Conservation (phyloP, 495 filamentous ascomycete species). For the Penicillium ochrochloron region DNA sequence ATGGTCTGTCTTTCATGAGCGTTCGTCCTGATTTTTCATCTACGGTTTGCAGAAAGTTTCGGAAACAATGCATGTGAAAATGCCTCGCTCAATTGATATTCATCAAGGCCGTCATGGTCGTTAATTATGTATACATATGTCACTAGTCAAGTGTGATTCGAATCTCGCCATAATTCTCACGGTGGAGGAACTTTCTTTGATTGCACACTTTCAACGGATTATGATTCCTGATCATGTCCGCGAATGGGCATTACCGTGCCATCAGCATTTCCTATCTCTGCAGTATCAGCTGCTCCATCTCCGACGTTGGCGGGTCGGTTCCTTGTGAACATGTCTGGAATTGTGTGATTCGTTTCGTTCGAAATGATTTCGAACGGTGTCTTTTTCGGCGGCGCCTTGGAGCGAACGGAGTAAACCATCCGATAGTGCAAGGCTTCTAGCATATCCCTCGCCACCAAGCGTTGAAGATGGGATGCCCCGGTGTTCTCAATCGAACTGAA, state of each 20-base stretch:
- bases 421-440: constrained; percentile 74
- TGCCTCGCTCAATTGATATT: constrained; percentile 16
- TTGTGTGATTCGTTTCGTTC: constrained; percentile 25
- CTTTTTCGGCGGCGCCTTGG: constrained; percentile 62
- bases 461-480: constrained; percentile 70
- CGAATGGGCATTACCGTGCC: constrained; percentile 26
- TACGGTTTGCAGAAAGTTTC: constrained; percentile 37
- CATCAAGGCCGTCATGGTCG: constrained; percentile 21
- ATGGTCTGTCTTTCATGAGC: constrained; percentile 32
- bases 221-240: constrained; percentile 11
- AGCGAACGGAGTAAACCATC: constrained; percentile 70
- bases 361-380: constrained; percentile 55
- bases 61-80: constrained; percentile 16
- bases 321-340: constrained; percentile 19
- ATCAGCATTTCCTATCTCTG: not conserved
- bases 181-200: not conserved
- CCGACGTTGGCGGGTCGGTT: constrained; percentile 2
- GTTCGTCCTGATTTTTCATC: constrained; percentile 41
- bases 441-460: constrained; percentile 73
- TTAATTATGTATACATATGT: constrained; percentile 9
- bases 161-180: not conserved
- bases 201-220: not conserved
- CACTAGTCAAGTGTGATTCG: not conserved
- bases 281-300: not conserved
- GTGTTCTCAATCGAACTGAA: constrained; percentile 74